Evolutionary conservation across 345 rosid genomes (phyloP).

Genomic region (Murraya paniculata): DNA sequence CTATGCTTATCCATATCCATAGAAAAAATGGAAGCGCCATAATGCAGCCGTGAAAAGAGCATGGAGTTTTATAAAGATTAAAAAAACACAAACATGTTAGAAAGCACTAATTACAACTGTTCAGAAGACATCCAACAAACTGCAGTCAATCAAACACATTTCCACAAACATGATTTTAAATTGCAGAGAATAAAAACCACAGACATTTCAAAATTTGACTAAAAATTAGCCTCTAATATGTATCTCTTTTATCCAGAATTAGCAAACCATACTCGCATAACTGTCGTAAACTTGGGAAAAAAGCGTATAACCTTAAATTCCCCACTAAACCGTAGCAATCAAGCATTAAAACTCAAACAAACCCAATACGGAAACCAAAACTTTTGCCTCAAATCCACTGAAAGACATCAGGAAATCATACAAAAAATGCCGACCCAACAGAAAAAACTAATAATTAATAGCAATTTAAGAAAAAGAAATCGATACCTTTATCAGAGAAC

Average conservation of each 20-base stretch:
- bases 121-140: neutral
- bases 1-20: neutral
- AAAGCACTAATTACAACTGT: neutral
- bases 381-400: neutral
- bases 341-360: neutral
- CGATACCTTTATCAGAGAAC: slow-evolving; percentile 85
- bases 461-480: neutral
- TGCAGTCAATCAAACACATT: neutral
- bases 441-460: neutral
- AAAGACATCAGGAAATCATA: neutral
- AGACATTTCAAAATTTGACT: neutral
- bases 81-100: neutral
- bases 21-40: neutral
- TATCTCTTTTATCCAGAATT: neutral
- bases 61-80: neutral
- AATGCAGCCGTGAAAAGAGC: neutral
- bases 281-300: neutral
- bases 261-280: neutral
- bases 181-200: neutral
- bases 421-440: neutral
- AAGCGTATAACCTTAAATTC: neutral
- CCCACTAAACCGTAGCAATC: neutral
- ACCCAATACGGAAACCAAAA: neutral
- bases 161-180: neutral
- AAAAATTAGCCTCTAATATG: neutral